Conservation (phyloP, 1,284 basidiomycete species). For the Trametes hirsuta region DNA sequence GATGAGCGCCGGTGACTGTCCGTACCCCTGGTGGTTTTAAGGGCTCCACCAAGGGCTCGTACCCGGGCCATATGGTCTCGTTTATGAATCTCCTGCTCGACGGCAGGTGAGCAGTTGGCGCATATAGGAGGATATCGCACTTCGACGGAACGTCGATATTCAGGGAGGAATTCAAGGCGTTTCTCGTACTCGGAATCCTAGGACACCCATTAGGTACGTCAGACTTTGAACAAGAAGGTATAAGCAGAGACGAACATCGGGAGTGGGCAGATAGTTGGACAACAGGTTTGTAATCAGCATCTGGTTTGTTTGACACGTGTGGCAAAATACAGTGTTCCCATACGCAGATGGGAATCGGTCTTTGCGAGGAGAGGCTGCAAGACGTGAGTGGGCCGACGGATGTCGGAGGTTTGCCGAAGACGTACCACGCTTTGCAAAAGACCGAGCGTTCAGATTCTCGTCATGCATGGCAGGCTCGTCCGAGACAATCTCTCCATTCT, state of each 20-base stretch:
- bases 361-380: constrained; percentile 64
- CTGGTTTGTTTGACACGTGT: constrained; percentile 88
- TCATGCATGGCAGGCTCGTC: constrained; percentile 90
- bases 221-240: neutral
- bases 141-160: constrained; percentile 76
- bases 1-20: constrained; percentile 47
- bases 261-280: constrained; percentile 83
- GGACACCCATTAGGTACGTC: neutral
- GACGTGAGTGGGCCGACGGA: constrained; percentile 6
- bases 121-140: constrained; percentile 88
- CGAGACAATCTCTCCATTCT: constrained; percentile 73
- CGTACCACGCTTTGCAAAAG: constrained; percentile 79
- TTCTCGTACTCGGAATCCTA: constrained; percentile 73
- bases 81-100: constrained; percentile 78
- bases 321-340: constrained; percentile 73
- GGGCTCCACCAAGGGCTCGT: constrained; percentile 71
- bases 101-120: constrained; percentile 68
- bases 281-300: constrained; percentile 83
- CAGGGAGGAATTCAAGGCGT: constrained; percentile 64
- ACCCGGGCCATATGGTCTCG: constrained; percentile 84
- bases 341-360: constrained; percentile 66
- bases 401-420: constrained; percentile 10
- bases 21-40: constrained; percentile 65
- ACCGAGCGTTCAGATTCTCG: constrained; percentile 65
- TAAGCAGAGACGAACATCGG: constrained; percentile 48